Conservation (phyloP, 495 filamentous ascomycete species). For the Parathielavia hyrcaniae region DNA sequence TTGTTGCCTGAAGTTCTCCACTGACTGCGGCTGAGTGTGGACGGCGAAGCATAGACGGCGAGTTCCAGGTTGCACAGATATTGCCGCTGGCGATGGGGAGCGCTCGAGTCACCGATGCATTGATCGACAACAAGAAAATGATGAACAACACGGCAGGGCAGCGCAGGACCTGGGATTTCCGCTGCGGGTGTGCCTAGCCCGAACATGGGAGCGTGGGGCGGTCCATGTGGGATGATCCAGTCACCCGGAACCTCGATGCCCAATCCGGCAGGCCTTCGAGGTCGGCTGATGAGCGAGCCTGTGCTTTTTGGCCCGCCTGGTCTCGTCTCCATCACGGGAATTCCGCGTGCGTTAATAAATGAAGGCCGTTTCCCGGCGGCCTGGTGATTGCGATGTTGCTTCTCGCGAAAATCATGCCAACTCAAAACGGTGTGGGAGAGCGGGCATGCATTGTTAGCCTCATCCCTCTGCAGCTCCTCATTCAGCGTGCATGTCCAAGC, state of each 20-base stretch:
- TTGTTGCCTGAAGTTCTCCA: conserved; percentile 5
- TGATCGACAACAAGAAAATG: background rate
- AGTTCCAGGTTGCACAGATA: background rate
- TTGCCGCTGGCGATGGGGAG: background rate
- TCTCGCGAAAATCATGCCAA: background rate
- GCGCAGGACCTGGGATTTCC: background rate
- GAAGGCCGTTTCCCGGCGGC: conserved; percentile 10
- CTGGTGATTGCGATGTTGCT: conserved; percentile 21
- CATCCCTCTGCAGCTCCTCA: conserved; percentile 14
- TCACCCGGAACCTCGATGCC: conserved; percentile 8
- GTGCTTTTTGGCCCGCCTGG: background rate
- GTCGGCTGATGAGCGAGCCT: background rate
- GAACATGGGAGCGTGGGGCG: conserved; percentile 7
- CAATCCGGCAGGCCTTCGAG: background rate
- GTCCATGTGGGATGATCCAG: conserved; percentile 15
- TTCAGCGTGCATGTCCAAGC: conserved; percentile 13
- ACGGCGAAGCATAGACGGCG: background rate
- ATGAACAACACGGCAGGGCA: background rate
- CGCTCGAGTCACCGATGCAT: background rate
- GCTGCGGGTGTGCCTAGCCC: conserved; percentile 4
- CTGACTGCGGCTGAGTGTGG: background rate
- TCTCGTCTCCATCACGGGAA: background rate
- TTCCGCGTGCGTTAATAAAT: conserved; percentile 8
- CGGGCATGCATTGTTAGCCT: conserved; percentile 9
- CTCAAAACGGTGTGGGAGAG: conserved; percentile 6